Evolutionary conservation across 2,329 filamentous ascomycete genomes (phyloP).

Genomic region (Bipolaris victoriae): DNA sequence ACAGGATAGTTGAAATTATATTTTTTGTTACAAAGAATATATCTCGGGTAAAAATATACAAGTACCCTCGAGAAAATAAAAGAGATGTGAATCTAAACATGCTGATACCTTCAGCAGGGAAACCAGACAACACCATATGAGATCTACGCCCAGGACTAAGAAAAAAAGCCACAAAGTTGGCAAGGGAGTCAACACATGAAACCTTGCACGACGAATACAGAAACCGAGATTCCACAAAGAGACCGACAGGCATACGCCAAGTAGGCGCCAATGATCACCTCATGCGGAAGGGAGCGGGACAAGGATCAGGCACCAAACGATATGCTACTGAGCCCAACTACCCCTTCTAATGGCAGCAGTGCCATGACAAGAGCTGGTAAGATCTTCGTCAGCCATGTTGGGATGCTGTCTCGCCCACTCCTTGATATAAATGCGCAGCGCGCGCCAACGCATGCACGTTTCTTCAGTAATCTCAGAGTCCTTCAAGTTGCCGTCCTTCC

Average conservation of each 20-base stretch:
- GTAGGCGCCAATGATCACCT: too few relatives aligned
- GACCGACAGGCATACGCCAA: neutral
- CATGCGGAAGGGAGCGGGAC: conserved; percentile 6
- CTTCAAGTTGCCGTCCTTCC: conserved; percentile 54
- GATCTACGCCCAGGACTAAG: neutral
- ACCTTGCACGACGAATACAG: neutral
- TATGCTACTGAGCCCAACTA: conserved; percentile 52
- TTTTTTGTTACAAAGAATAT: conserved; percentile 9
- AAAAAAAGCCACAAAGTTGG: neutral
- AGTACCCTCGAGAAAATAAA: conserved; percentile 1
- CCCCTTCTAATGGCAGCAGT: conserved; percentile 53
- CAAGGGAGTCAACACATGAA: neutral
- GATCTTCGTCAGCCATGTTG: conserved; percentile 57
- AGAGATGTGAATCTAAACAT: conserved; percentile 2
- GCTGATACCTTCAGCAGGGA: neutral
- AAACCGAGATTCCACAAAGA: conserved; percentile 20
- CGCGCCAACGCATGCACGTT: conserved; percentile 78
- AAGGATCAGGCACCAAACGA: neutral
- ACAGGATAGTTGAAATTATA: neutral
- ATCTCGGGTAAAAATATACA: conserved; percentile 1
- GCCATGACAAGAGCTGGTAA: conserved; percentile 45
- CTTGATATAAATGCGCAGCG: conserved; percentile 79
- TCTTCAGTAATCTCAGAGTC: conserved; percentile 58
- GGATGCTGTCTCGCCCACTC: conserved; percentile 93
- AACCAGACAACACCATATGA: conserved; percentile 7